These are phyloP conservation scores for Acacia melanoxylon DNA, from an alignment of 306 rosid genomes.

Conservation along the genomic window DNA sequence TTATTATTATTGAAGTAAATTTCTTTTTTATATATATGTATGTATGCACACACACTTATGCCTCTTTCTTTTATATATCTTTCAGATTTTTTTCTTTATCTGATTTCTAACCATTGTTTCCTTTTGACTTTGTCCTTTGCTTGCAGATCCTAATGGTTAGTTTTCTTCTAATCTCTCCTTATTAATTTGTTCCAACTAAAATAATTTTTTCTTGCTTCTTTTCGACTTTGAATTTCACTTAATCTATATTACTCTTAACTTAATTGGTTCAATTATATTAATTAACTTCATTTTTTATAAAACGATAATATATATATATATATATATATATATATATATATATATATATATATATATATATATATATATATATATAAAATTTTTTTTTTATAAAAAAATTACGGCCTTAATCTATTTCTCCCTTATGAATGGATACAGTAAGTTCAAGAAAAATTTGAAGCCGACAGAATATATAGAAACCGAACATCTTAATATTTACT, in stretches of 20 bases:
- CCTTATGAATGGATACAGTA: neutral
- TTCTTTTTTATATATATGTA: too few species aligned
- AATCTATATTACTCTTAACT: neutral
- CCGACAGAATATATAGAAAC: neutral
- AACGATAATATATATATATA: too few species aligned
- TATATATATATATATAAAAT: too few species aligned
- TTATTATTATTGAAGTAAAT: neutral
- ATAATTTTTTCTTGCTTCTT: neutral
- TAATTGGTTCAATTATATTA: too few species aligned
- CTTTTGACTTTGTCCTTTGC: slow-evolving; percentile 7
- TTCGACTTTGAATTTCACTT: neutral
- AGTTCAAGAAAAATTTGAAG: neutral
- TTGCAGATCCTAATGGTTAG: slow-evolving; percentile 57
- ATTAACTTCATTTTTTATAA: too few species aligned
- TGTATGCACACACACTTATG: too few species aligned
- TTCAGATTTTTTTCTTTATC: neutral
- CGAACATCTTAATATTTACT: neutral
- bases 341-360: too few species aligned
- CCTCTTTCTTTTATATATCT: neutral
- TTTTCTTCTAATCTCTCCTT: neutral
- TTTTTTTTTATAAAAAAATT: too few species aligned
- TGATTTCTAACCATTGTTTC: neutral
- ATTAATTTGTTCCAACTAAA: neutral
- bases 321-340: too few species aligned
- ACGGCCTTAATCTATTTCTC: neutral